Percentiles rank a stretch among this genome's conserved stretches.
Conservation (phyloP, 106 monocot species). For the Hemerocallis citrina region DNA sequence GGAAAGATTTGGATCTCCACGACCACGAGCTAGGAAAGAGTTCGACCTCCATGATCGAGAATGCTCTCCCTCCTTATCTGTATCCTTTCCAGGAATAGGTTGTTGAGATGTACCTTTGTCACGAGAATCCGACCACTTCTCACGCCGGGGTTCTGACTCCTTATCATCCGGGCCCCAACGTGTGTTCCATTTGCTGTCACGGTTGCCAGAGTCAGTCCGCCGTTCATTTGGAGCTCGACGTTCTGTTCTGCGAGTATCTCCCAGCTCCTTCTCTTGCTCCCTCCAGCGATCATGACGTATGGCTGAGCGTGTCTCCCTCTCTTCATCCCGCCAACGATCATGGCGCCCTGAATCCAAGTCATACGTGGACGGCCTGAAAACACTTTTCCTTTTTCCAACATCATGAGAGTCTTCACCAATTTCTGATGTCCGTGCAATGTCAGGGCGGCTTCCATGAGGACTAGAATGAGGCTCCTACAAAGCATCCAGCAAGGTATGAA, state of each 20-base stretch:
- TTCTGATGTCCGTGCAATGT: slow-evolving; percentile 28
- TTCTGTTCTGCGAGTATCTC: slow-evolving; percentile 49
- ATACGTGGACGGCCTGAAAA: slow-evolving; percentile 56
- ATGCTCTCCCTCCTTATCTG: slow-evolving; percentile 64
- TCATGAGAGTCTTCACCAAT: slow-evolving; percentile 35
- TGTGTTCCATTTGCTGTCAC: slow-evolving; percentile 92
- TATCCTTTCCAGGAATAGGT: slow-evolving; percentile 40
- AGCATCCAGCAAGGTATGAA: neutral
- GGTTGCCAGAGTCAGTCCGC: slow-evolving; percentile 52
- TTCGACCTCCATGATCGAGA: slow-evolving; percentile 75
- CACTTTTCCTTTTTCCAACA: slow-evolving; percentile 53
- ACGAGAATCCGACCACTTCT: slow-evolving; percentile 59
- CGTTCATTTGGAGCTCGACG: slow-evolving; percentile 42
- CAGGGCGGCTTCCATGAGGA: slow-evolving; percentile 23
- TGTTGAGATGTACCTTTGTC: slow-evolving; percentile 32
- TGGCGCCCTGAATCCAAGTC: slow-evolving; percentile 54
- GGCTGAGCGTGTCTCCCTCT: slow-evolving; percentile 66
- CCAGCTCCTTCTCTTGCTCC: slow-evolving; percentile 59
- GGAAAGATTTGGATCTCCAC: slow-evolving; percentile 40
- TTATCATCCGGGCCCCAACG: slow-evolving; percentile 94
- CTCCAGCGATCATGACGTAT: slow-evolving; percentile 60
- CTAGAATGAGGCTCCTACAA: slow-evolving; percentile 46
- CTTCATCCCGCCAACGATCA: slow-evolving; percentile 93
- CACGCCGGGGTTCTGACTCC: slow-evolving; percentile 54
- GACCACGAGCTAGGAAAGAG: slow-evolving; percentile 47